Conservation (phyloP, 2,329 filamentous ascomycete genomes). For the Macrophomina tecta region DNA sequence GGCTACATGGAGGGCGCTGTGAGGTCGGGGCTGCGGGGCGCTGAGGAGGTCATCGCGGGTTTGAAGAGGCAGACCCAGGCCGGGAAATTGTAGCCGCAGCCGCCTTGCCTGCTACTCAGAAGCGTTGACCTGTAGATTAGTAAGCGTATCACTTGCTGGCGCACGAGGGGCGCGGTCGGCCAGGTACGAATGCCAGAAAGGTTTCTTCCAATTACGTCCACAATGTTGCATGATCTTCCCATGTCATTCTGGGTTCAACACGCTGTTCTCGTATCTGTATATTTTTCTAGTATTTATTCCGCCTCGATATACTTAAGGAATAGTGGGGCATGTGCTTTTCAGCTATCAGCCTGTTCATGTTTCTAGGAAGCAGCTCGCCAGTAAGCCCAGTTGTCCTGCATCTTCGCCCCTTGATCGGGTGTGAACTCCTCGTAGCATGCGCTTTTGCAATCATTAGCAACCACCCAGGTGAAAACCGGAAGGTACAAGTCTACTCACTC, state of each 20-base stretch:
- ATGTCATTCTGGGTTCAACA: too few species aligned
- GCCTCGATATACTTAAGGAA: too few species aligned
- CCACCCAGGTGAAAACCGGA: too few species aligned
- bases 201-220: too few species aligned
- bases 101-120: neutral
- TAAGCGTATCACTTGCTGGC: too few species aligned
- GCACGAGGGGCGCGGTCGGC: too few species aligned
- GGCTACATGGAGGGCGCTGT: slow-evolving; percentile 67
- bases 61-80: neutral
- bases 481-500: slow-evolving; percentile 21
- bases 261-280: too few species aligned
- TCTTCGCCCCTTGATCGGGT: slow-evolving; percentile 30
- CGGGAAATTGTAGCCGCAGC: neutral
- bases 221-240: too few species aligned
- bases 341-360: neutral
- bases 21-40: slow-evolving; percentile 55
- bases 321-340: too few species aligned
- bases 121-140: neutral
- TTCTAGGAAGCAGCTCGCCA: slow-evolving; percentile 30
- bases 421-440: slow-evolving; percentile 34
- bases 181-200: too few species aligned
- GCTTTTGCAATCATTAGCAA: slow-evolving; percentile 31
- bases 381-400: slow-evolving; percentile 31
- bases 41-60: slow-evolving; percentile 48
- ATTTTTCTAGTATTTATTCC: too few species aligned